Percentiles rank a stretch among this genome's conserved stretches.
Conservation (phyloP, 495 filamentous ascomycete species). For the Aspergillus mulundensis region DNA sequence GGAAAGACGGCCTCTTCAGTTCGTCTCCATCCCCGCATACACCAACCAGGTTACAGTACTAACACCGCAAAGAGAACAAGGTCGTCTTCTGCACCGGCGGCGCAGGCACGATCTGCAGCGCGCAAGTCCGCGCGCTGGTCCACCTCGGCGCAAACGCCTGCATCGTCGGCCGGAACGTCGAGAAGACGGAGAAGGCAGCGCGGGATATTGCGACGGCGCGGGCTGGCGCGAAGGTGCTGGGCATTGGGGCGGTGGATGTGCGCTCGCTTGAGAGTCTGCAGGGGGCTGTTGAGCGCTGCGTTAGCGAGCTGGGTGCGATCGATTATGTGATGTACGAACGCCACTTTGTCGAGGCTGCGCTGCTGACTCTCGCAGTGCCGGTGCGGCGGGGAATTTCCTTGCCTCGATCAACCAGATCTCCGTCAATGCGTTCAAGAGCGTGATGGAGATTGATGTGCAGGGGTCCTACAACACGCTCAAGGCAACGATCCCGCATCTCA, state of each 20-base stretch:
- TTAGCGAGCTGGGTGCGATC: conserved; percentile 75
- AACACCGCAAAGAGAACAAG: conserved; percentile 59
- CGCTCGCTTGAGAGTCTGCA: conserved; percentile 65
- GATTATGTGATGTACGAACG: conserved; percentile 83
- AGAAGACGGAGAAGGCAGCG: conserved; percentile 79
- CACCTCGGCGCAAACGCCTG: conserved; percentile 89
- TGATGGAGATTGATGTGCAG: conserved; percentile 93
- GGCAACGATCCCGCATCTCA: conserved; percentile 75
- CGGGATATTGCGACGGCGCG: conserved; percentile 76
- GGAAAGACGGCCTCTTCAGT: conserved; percentile 86
- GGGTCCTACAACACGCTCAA: conserved; percentile 95
- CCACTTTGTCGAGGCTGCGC: neutral
- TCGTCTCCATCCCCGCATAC: neutral
- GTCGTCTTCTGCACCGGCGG: conserved; percentile 96
- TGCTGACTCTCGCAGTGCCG: conserved; percentile 57
- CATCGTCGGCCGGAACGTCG: conserved; percentile 86
- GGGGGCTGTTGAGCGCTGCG: conserved; percentile 70
- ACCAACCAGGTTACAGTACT: conserved; percentile 10
- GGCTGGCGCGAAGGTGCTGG: conserved; percentile 74
- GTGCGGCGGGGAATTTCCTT: conserved; percentile 95
- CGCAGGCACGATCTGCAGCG: conserved; percentile 88
- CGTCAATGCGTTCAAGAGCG: conserved; percentile 87
- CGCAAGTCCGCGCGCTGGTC: conserved; percentile 86
- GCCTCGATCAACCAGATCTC: conserved; percentile 77
- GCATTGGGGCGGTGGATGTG: conserved; percentile 81